A percentile compares a stretch with the other conserved stretches of the same genome.
phyloP scores from a whole-genome alignment of 208 protist genomes.

The Herpetomonas tarakana region DNA sequence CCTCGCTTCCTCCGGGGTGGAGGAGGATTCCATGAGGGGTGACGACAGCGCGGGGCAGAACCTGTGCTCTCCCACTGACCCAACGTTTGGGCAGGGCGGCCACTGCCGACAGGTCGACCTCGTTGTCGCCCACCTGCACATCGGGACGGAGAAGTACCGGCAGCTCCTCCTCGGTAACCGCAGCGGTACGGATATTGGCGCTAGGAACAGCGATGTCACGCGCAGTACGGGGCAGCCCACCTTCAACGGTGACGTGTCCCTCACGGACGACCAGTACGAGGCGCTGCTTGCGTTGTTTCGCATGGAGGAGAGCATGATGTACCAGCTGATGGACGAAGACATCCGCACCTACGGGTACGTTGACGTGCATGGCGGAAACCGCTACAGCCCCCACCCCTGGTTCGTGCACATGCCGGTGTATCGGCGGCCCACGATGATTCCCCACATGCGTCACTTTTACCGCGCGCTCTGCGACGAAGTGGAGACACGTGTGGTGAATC shows the following conservation, averaged over 20 bases:
- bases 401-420: conserved; percentile 27
- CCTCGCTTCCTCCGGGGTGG: not conserved
- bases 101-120: conserved; percentile 27
- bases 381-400: conserved; percentile 18
- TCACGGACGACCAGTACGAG: conserved; percentile 69
- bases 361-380: conserved; percentile 19
- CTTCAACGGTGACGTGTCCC: conserved; percentile 52
- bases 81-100: not conserved
- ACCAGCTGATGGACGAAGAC: conserved; percentile 34
- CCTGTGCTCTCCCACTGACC: not conserved
- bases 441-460: conserved; percentile 38
- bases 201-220: conserved; percentile 4
- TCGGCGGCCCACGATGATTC: conserved; percentile 25
- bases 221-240: conserved; percentile 50
- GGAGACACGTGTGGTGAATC: conserved; percentile 27
- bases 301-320: conserved; percentile 31
- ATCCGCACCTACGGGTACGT: conserved; percentile 36
- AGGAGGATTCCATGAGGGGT: too few species aligned
- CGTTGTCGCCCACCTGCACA: conserved; percentile 65
- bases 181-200: conserved; percentile 8
- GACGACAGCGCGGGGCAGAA: not conserved
- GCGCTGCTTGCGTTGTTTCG: conserved; percentile 46
- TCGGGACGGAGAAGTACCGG: conserved; percentile 33
- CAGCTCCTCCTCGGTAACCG: conserved; percentile 20
- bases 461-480: conserved; percentile 30